Conservation (phyloP, 2,329 filamentous ascomycete genomes). For the Ophiostoma sp. region DNA sequence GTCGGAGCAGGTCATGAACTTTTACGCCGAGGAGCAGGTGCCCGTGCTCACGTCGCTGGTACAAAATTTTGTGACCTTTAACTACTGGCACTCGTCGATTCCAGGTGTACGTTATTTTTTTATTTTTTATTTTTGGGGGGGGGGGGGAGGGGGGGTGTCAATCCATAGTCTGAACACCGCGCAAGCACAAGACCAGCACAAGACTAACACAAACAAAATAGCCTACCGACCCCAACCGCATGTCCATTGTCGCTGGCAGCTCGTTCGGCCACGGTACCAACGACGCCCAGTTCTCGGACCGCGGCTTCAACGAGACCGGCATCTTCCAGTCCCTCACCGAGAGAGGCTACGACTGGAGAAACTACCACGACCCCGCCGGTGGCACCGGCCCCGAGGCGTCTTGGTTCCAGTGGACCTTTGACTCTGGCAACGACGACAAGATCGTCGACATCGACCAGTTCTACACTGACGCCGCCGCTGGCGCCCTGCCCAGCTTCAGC, state of each 20-base stretch:
- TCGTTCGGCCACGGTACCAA: conserved; percentile 32
- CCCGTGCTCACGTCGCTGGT: conserved; percentile 38
- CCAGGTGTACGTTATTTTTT: conserved; percentile 35
- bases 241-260: conserved; percentile 32
- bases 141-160: too few species aligned
- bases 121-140: not conserved
- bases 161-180: not conserved
- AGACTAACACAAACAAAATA: too few species aligned
- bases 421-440: conserved; percentile 33
- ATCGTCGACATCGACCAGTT: conserved; percentile 35
- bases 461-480: conserved; percentile 40
- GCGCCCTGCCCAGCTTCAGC: conserved; percentile 41
- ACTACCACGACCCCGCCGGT: conserved; percentile 38
- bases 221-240: conserved; percentile 42
- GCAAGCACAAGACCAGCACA: not conserved
- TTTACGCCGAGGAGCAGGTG: conserved; percentile 40
- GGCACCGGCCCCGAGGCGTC: conserved; percentile 38
- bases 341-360: conserved; percentile 40
- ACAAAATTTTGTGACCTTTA: conserved; percentile 41
- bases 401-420: conserved; percentile 40
- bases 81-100: conserved; percentile 41
- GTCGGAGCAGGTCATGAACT: conserved; percentile 39
- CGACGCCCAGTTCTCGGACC: conserved; percentile 28
- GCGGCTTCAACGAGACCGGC: conserved; percentile 31
- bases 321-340: conserved; percentile 42